Percentiles rank a stretch among this genome's conserved stretches.
These are phyloP conservation scores for Bolboschoenoplectus hybrid DNA, from an alignment of 202 grass and related monocot genomes.

Conservation along the genomic window DNA sequence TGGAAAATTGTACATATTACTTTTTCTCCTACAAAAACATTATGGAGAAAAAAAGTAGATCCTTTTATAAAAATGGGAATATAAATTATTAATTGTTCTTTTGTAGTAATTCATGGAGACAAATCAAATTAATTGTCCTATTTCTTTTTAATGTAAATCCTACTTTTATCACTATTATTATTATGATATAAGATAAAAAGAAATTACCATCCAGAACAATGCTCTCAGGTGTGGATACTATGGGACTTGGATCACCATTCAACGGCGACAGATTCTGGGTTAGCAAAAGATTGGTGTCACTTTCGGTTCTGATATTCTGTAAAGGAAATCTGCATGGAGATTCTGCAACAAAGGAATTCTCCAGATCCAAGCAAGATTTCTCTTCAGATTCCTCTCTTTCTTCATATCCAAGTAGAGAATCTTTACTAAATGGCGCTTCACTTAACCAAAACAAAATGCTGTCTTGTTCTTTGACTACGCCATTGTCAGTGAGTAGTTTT, in stretches of 20 bases:
- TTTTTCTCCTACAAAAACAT: not conserved
- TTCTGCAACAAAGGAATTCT: slow-evolving; percentile 46
- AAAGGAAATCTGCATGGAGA: slow-evolving; percentile 40
- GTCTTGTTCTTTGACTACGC: slow-evolving; percentile 21
- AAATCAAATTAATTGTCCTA: not conserved
- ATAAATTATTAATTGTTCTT: not conserved
- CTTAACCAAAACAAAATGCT: slow-evolving; percentile 63
- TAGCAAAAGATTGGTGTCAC: slow-evolving; percentile 17
- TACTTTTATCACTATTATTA: slow-evolving; percentile 13
- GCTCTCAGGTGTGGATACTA: slow-evolving; percentile 28
- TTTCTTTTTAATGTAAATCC: not conserved
- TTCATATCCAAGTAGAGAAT: slow-evolving; percentile 51
- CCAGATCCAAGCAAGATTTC: slow-evolving; percentile 50
- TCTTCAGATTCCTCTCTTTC: slow-evolving; percentile 56
- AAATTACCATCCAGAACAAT: slow-evolving; percentile 43
- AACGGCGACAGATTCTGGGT: slow-evolving; percentile 11
- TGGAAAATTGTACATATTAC: not conserved
- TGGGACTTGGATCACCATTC: slow-evolving; percentile 10
- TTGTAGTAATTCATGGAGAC: not conserved
- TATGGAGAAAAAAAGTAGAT: not conserved
- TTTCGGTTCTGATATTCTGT: slow-evolving; percentile 27
- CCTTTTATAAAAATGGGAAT: not conserved
- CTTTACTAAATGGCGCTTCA: slow-evolving; percentile 63
- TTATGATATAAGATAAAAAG: not conserved
- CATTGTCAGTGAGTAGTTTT: not conserved